phyloP scores from a whole-genome alignment of 2,329 filamentous ascomycete genomes.

The Neonectria sp. region DNA sequence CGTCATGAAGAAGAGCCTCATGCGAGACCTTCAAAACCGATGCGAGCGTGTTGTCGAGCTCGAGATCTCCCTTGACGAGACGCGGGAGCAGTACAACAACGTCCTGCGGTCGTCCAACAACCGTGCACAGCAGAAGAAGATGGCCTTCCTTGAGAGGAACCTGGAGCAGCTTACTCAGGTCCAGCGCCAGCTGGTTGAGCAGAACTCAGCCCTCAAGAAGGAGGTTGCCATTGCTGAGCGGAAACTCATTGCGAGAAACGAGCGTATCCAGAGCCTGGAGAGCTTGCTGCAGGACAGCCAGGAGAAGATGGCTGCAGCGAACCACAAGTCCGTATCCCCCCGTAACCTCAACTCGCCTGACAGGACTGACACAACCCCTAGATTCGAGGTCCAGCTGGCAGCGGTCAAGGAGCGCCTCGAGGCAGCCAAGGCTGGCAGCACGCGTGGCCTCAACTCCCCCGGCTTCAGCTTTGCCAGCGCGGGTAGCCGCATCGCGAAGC shows the following conservation, averaged over 20 bases:
- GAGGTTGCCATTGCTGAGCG: slow-evolving; percentile 98
- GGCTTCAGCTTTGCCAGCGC: slow-evolving; percentile 79
- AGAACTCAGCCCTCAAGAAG: slow-evolving; percentile 98
- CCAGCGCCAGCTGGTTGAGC: slow-evolving; percentile 96
- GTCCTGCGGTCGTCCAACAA: slow-evolving; percentile 97
- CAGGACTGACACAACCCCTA: slow-evolving; percentile 58
- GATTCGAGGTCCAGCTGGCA: slow-evolving; percentile 96
- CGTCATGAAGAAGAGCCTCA: slow-evolving; percentile 99
- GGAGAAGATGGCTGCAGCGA: slow-evolving; percentile 97
- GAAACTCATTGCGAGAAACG: slow-evolving; percentile 95
- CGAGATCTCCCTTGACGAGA: slow-evolving; percentile 97
- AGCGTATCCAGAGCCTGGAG: slow-evolving; percentile 96
- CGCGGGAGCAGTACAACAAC: slow-evolving; percentile 98
- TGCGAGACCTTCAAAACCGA: slow-evolving; percentile 98
- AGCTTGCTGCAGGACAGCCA: slow-evolving; percentile 95
- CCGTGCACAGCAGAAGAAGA: slow-evolving; percentile 99
- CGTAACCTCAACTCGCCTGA: background rate
- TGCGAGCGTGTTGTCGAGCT: slow-evolving; percentile 98
- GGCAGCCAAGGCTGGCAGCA: slow-evolving; percentile 92
- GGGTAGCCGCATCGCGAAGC: slow-evolving; percentile 79
- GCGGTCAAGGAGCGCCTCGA: slow-evolving; percentile 98
- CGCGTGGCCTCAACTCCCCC: slow-evolving; percentile 81
- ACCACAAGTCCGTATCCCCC: slow-evolving; percentile 84
- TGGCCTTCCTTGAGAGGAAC: slow-evolving; percentile 98
- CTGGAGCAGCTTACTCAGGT: slow-evolving; percentile 98